Percentiles rank a stretch among this genome's conserved stretches.
These are phyloP conservation scores for Panus rudis DNA, from an alignment of 768 basidiomycete genomes.

Conservation along the genomic window DNA sequence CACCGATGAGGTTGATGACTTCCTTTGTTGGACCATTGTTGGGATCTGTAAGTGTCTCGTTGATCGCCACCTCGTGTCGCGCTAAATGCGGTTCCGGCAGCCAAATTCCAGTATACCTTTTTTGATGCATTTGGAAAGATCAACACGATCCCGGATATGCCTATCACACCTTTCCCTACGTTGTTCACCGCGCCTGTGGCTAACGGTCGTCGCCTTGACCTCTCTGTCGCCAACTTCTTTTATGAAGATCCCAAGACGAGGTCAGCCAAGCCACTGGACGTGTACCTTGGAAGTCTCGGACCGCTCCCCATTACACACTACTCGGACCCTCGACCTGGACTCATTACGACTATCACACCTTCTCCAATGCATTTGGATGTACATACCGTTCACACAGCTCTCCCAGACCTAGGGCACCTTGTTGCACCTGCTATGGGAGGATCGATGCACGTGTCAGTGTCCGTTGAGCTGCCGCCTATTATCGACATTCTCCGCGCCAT, in stretches of 20 bases:
- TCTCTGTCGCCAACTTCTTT: constrained; percentile 86
- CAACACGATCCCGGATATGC: constrained; percentile 64
- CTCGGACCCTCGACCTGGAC: constrained; percentile 63
- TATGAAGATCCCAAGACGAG: constrained; percentile 65
- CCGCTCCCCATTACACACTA: constrained; percentile 76
- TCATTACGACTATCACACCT: constrained; percentile 56
- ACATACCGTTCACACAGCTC: constrained; percentile 13
- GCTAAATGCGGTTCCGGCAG: constrained; percentile 32
- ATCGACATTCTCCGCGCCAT: constrained; percentile 72
- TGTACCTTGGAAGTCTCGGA: constrained; percentile 86
- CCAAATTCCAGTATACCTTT: constrained; percentile 92
- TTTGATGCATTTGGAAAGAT: constrained; percentile 85
- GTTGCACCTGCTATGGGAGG: constrained; percentile 15
- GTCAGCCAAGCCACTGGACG: constrained; percentile 66
- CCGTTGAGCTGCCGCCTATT: constrained; percentile 79
- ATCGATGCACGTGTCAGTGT: constrained; percentile 70
- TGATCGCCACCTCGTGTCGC: constrained; percentile 5
- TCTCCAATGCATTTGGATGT: constrained; percentile 50
- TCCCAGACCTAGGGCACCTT: background rate
- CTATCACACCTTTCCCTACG: constrained; percentile 88
- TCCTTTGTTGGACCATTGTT: constrained; percentile 93
- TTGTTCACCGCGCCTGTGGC: constrained; percentile 69
- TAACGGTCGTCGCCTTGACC: constrained; percentile 69
- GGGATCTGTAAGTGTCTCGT: constrained; percentile 69
- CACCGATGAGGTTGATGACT: constrained; percentile 90